phyloP scores from a whole-genome alignment of 352 stramenopile species.

The Phytophthora macrochlamydospora region DNA sequence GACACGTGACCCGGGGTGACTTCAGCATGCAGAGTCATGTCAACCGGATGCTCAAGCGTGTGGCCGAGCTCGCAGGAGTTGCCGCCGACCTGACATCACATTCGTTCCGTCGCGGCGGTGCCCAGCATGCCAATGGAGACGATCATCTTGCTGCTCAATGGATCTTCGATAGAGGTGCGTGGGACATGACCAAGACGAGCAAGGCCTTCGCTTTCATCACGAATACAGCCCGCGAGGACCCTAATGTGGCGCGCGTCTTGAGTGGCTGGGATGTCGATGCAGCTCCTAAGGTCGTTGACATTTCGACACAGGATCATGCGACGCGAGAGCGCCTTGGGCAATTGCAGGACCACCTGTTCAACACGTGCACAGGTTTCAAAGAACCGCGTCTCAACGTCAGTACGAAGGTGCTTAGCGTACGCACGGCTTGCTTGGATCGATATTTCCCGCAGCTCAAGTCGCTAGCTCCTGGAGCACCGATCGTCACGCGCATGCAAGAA shows the following conservation, averaged over 20 bases:
- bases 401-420: constrained; percentile 12
- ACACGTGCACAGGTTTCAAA: constrained; percentile 5
- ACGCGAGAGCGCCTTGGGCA: constrained; percentile 1
- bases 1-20: background rate
- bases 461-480: background rate
- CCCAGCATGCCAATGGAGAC: constrained; percentile 27
- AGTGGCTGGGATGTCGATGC: constrained; percentile 19
- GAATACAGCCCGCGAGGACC: constrained; percentile 14
- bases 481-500: constrained; percentile 10
- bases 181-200: constrained; percentile 33
- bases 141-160: constrained; percentile 18
- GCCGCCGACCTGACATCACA: constrained; percentile 26
- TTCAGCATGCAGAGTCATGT: constrained; percentile 21
- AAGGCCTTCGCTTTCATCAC: constrained; percentile 34
- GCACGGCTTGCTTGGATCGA: constrained; percentile 15
- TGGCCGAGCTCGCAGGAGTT: constrained; percentile 6
- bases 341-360: constrained; percentile 11
- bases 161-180: constrained; percentile 35
- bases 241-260: constrained; percentile 10
- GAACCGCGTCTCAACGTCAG: constrained; percentile 11
- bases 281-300: constrained; percentile 3
- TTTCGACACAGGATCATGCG: constrained; percentile 1
- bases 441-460: constrained; percentile 12
- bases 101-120: constrained; percentile 29
- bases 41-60: constrained; percentile 29